These are phyloP conservation scores for Amanita fuliginea DNA, from an alignment of 768 basidiomycete species.

Conservation along the genomic window DNA sequence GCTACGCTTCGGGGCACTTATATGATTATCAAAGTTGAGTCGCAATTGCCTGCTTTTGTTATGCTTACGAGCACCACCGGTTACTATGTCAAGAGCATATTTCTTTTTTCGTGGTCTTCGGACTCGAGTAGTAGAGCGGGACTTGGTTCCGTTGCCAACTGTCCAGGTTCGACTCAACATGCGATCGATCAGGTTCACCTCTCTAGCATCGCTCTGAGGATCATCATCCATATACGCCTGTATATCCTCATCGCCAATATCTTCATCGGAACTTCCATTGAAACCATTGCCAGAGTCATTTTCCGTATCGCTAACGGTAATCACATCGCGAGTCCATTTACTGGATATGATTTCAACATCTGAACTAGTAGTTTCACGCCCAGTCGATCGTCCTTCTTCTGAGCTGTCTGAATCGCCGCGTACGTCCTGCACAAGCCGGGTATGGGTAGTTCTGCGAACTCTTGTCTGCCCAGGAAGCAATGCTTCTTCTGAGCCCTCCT, in stretches of 20 bases:
- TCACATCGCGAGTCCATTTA: constrained; percentile 6
- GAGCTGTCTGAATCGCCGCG: constrained; percentile 59
- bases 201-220: constrained; percentile 20
- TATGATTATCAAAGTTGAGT: constrained; percentile 1
- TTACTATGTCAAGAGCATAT: not conserved
- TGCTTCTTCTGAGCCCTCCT: constrained; percentile 16
- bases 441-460: constrained; percentile 21
- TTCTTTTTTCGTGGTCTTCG: not conserved
- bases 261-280: constrained; percentile 17
- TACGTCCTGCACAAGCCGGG: constrained; percentile 27
- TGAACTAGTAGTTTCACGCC: constrained; percentile 6
- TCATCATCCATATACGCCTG: constrained; percentile 19
- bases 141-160: constrained; percentile 13
- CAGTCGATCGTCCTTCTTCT: constrained; percentile 17
- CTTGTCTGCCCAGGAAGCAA: constrained; percentile 44
- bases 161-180: constrained; percentile 45
- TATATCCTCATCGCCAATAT: constrained; percentile 19
- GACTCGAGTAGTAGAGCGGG: not conserved
- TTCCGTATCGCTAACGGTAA: constrained; percentile 11
- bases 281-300: constrained; percentile 6
- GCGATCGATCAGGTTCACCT: constrained; percentile 51
- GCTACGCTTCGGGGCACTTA: not conserved
- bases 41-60: not conserved
- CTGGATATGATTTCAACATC: not conserved
- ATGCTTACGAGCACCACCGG: constrained; percentile 1